Evolutionary conservation across 2,329 filamentous ascomycete genomes (phyloP).

Genomic region (Microsporum canis): DNA sequence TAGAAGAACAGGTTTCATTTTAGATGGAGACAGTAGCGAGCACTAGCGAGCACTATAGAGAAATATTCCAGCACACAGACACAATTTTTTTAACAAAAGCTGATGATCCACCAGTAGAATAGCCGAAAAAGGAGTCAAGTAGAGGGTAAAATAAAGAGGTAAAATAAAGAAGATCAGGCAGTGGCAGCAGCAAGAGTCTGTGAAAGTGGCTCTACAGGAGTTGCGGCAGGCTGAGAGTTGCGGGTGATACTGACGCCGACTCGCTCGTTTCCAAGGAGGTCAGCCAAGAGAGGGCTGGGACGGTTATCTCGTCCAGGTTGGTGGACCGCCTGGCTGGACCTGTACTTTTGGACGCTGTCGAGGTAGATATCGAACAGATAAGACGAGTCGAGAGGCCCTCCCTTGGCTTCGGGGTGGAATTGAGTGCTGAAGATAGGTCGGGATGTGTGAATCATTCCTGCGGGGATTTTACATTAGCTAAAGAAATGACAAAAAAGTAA

Average conservation of each 20-base stretch:
- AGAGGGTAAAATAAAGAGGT: background rate
- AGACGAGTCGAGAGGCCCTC: constrained; percentile 86
- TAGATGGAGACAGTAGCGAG: background rate
- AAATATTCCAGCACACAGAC: background rate
- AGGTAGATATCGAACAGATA: constrained; percentile 97
- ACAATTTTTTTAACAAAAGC: background rate
- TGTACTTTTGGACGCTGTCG: constrained; percentile 79
- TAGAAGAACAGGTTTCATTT: background rate
- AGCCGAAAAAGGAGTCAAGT: background rate
- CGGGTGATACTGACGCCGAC: constrained; percentile 69
- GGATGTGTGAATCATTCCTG: constrained; percentile 81
- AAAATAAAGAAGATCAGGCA: constrained; percentile 8
- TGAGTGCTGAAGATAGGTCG: constrained; percentile 97
- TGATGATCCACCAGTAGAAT: background rate
- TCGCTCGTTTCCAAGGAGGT: constrained; percentile 85
- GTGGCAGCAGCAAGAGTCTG: constrained; percentile 22
- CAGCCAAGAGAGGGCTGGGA: constrained; percentile 76
- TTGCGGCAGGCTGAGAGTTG: constrained; percentile 30
- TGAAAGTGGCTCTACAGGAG: constrained; percentile 7
- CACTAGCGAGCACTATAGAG: background rate
- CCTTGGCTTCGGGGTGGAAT: constrained; percentile 98
- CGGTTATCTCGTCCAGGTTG: constrained; percentile 67
- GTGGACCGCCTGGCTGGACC: constrained; percentile 64
- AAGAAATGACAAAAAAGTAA: background rate
- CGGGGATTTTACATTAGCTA: constrained; percentile 7